Evolutionary conservation across 2,329 filamentous ascomycete species (phyloP).

Genomic region (Talaromyces sp.): DNA sequence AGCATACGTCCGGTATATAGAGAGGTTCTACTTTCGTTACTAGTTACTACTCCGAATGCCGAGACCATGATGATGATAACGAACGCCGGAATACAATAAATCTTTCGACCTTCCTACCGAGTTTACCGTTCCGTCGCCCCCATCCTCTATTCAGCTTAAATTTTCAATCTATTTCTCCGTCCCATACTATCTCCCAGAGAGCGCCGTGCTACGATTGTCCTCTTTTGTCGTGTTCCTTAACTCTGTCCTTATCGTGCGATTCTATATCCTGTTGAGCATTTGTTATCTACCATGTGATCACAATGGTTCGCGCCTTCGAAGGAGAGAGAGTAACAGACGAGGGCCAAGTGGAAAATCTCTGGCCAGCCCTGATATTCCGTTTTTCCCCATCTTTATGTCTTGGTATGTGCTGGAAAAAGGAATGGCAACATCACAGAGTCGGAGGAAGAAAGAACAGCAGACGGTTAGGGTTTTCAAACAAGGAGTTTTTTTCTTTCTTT

Average conservation of each 20-base stretch:
- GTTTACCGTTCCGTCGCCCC: slow-evolving; percentile 19
- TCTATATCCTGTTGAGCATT: slow-evolving; percentile 7
- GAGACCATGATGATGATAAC: slow-evolving; percentile 16
- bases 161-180: neutral
- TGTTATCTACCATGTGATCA: neutral
- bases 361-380: neutral
- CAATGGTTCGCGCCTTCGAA: neutral
- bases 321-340: neutral
- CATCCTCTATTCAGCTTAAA: neutral
- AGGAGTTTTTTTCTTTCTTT: slow-evolving; percentile 1
- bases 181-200: neutral
- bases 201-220: slow-evolving; percentile 10
- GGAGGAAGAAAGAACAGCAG: slow-evolving; percentile 2
- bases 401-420: slow-evolving; percentile 5
- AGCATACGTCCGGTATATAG: slow-evolving; percentile 17
- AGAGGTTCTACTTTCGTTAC: neutral
- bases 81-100: slow-evolving; percentile 9
- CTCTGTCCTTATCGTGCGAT: slow-evolving; percentile 7
- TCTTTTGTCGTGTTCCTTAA: slow-evolving; percentile 17
- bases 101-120: slow-evolving; percentile 14
- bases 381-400: neutral
- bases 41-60: neutral
- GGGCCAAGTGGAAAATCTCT: neutral
- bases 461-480: slow-evolving; percentile 12
- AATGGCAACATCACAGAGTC: neutral